Evolutionary conservation across 192 early-diverging fungal species (phyloP), one percentile per base, ranked within the genome.

Genomic region (Linnemannia zychae): DNA sequence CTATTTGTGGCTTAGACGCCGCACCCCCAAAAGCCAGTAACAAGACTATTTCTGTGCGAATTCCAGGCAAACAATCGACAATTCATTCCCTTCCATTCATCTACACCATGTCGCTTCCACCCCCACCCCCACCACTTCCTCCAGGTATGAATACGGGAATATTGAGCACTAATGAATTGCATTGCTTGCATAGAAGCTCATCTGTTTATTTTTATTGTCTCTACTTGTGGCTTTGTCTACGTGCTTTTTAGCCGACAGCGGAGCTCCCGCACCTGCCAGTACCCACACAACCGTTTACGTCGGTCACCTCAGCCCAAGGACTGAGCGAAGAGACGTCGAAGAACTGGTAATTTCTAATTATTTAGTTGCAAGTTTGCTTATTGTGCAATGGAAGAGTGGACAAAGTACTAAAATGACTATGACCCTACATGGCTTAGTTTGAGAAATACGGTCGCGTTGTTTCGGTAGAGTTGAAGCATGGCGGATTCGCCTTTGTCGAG

Each of bases 401-500:
- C 12, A 7, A 31, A 12, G n/a, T 2, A 3, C 11, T 36, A 22
- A 31, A 18, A 44, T 37, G 16, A 33, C 36, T 9, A 20, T 18
- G 31, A n/a, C 24, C 18, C 15, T 5, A 20, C n/a, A 31, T 15
- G 31, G 24, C 40, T 28, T 73, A 91, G 90, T 91, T 91, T 74
- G 88, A 89, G 71, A 88, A 88, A 38, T 91, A 87, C 68, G 90
- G 90, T 20, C 90, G 88, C 38, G 76, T 91, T 24, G 67, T 89
- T 37, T 84, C 81, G 53, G 89, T 91, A 7, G 89, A 91, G 63
- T 65, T 91, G 36, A 91, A 91, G 75, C 90, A 88, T 18, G 88
- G 87, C 24, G 90, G 90, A 24, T 91, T 89, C 67, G 88, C 89
- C 11, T 91, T 91, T 87, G 89, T 90, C 63, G 90, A 91, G 40